phyloP scores from a whole-genome alignment of 2,329 filamentous ascomycete species.

The Diaporthe nobilis region DNA sequence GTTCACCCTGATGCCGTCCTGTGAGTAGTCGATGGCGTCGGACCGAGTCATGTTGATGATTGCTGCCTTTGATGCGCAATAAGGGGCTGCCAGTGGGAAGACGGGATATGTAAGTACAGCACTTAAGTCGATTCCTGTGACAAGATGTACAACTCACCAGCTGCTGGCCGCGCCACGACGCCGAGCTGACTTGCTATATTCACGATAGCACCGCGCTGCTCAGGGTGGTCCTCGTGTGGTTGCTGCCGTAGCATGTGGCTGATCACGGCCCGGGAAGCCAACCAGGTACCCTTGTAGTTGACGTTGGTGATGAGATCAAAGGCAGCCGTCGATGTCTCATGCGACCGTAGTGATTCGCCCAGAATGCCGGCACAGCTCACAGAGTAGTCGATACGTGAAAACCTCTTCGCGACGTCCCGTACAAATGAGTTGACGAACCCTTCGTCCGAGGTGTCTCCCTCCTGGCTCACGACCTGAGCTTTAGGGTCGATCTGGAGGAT shows the following conservation, averaged over 20 bases:
- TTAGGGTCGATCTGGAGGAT: conserved; percentile 53
- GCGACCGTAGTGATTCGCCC: conserved; percentile 56
- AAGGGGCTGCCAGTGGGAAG: conserved; percentile 62
- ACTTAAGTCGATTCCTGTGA: neutral
- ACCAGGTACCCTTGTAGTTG: conserved; percentile 68
- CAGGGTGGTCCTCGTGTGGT: conserved; percentile 55
- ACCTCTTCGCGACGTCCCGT: conserved; percentile 50
- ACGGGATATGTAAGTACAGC: neutral
- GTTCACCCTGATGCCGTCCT: conserved; percentile 55
- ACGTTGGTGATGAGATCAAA: conserved; percentile 69
- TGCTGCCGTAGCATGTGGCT: conserved; percentile 62
- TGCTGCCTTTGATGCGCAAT: conserved; percentile 71
- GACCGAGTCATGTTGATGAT: conserved; percentile 70
- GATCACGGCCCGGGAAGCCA: conserved; percentile 60
- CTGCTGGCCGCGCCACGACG: conserved; percentile 61
- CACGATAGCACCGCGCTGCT: conserved; percentile 63
- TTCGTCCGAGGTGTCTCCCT: conserved; percentile 65
- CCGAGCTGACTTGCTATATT: conserved; percentile 68
- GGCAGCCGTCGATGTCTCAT: conserved; percentile 60
- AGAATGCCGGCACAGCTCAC: conserved; percentile 70
- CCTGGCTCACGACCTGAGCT: conserved; percentile 50
- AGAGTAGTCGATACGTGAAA: conserved; percentile 67
- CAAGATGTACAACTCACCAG: conserved; percentile 52
- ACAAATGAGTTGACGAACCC: conserved; percentile 57
- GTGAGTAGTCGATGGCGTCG: conserved; percentile 70